Evolutionary conservation across 2,329 filamentous ascomycete genomes (phyloP).

Genomic region (Cladophialophora carrionii): DNA sequence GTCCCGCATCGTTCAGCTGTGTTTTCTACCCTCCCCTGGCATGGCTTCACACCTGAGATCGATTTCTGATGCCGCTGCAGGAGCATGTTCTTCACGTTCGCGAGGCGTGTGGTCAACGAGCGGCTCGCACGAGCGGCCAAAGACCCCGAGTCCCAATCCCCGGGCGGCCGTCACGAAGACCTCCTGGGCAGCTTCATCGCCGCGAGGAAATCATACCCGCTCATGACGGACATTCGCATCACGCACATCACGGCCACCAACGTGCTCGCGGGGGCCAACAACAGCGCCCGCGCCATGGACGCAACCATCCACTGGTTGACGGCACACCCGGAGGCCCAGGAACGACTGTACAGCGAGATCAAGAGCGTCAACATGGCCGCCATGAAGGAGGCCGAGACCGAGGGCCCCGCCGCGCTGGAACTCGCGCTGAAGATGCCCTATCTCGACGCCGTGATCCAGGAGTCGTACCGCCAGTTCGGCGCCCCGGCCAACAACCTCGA

Average conservation of each 20-base stretch:
- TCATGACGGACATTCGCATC: constrained; percentile 14
- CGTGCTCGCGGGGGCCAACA: constrained; percentile 12
- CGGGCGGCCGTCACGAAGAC: constrained; percentile 8
- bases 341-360: constrained; percentile 15
- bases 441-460: constrained; percentile 19
- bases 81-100: constrained; percentile 21
- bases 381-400: constrained; percentile 14
- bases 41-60: background rate
- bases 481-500: constrained; percentile 20
- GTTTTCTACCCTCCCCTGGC: background rate
- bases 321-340: constrained; percentile 13
- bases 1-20: too few relatives aligned
- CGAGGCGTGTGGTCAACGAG: constrained; percentile 12
- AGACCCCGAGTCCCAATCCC: constrained; percentile 12
- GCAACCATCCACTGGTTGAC: constrained; percentile 18
- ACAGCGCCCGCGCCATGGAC: constrained; percentile 18
- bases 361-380: constrained; percentile 18
- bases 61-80: background rate
- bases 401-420: constrained; percentile 16
- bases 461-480: constrained; percentile 19
- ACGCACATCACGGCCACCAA: constrained; percentile 19
- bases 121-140: constrained; percentile 5
- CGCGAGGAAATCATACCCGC: constrained; percentile 5
- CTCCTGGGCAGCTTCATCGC: constrained; percentile 19
- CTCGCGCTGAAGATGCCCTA: constrained; percentile 17